Conservation (phyloP, 176 grass and related monocot species). For the Metroxylon sagu region DNA sequence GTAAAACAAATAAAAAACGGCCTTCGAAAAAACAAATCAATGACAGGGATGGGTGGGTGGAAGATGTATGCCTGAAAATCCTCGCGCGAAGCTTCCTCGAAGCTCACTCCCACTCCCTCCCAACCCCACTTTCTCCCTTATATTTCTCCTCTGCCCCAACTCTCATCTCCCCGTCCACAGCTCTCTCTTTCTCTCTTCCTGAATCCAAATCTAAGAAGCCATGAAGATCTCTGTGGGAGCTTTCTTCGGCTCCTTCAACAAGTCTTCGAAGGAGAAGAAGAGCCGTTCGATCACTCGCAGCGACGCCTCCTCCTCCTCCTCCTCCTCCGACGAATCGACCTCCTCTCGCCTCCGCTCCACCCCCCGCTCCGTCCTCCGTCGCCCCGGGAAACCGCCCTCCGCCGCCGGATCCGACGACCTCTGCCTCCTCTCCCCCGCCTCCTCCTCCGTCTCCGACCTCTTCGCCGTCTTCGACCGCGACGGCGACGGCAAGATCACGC, state of each 20-base stretch:
- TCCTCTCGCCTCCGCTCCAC: neutral
- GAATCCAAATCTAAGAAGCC: neutral
- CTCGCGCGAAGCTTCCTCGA: constrained; percentile 49
- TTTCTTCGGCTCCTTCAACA: constrained; percentile 27
- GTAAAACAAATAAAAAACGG: too few relatives aligned
- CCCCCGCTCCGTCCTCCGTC: neutral
- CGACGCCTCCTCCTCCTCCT: constrained; percentile 36
- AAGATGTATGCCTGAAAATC: too few relatives aligned
- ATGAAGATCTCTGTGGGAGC: constrained; percentile 76
- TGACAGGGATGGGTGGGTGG: too few relatives aligned
- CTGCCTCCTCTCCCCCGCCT: neutral
- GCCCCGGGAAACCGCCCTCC: too few relatives aligned
- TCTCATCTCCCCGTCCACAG: neutral
- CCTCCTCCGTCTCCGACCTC: constrained; percentile 5
- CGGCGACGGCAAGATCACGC: constrained; percentile 45
- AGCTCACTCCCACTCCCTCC: constrained; percentile 34
- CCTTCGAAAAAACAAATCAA: too few relatives aligned
- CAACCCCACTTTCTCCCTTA: constrained; percentile 1
- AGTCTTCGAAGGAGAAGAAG: constrained; percentile 18
- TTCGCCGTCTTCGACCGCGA: constrained; percentile 17
- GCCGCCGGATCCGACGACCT: too few relatives aligned
- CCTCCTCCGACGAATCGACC: constrained; percentile 30
- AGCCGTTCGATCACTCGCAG: constrained; percentile 32
- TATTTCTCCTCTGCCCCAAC: constrained; percentile 3
- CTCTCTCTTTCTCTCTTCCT: neutral